A percentile compares a stretch with the other conserved stretches of the same genome.
phyloP scores from a whole-genome alignment of 345 rosid genomes.

The Acer negundo region DNA sequence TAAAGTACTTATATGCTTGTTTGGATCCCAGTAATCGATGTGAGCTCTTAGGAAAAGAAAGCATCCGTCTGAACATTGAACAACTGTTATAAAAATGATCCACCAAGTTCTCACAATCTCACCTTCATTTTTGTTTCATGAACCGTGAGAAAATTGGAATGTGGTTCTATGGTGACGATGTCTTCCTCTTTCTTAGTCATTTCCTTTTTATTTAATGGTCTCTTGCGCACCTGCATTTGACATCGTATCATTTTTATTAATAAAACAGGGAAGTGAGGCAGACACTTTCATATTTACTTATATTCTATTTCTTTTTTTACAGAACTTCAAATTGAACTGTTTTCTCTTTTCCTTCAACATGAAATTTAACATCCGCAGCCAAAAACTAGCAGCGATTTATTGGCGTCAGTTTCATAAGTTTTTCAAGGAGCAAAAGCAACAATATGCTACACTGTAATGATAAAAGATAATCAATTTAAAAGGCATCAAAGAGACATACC shows the following conservation, averaged over 20 bases:
- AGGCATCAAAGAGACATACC: slow-evolving; percentile 31
- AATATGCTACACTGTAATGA: background rate
- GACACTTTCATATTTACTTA: background rate
- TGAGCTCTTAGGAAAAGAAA: background rate
- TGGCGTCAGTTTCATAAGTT: background rate
- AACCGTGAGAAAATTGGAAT: slow-evolving; percentile 44
- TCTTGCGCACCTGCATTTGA: slow-evolving; percentile 56
- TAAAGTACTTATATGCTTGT: background rate
- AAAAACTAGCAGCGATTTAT: background rate
- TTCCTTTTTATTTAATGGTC: slow-evolving; percentile 61
- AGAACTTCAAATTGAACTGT: background rate
- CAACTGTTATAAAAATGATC: slow-evolving; percentile 3
- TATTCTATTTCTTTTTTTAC: background rate
- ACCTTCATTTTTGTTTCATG: slow-evolving; percentile 67
- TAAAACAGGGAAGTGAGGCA: slow-evolving; percentile 5
- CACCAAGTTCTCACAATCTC: slow-evolving; percentile 1
- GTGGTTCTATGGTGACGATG: slow-evolving; percentile 45
- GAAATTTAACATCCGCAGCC: background rate
- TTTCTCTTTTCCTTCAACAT: slow-evolving; percentile 1
- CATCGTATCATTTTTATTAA: background rate
- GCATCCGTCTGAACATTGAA: background rate
- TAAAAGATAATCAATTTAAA: background rate
- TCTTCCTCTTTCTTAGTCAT: slow-evolving; percentile 57
- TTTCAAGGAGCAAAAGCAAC: background rate
- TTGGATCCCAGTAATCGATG: background rate